Base-by-base conservation (phyloP, 768 basidiomycete genomes). In the Candolleomyces efflorescens region DNA sequence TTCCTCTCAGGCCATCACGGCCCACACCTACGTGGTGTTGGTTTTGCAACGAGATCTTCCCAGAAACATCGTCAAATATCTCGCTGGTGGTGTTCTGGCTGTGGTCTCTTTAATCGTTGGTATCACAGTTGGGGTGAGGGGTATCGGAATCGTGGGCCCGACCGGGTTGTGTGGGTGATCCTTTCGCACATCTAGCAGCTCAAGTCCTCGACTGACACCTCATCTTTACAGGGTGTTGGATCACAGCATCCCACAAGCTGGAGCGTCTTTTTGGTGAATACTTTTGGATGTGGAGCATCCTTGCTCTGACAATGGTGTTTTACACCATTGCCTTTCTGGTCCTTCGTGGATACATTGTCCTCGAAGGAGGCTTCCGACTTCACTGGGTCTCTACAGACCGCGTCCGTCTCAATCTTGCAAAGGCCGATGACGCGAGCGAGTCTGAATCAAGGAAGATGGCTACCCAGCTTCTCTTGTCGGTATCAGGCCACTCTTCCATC, bases 231-330 rank as follows among this genome's bases (percentile, higher is more conserved):
- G 59, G 59, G 59, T 60, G 59, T 20, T 60, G 54, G 54, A 60
- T 60, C 47, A 20, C 27, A 22, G 1, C 6, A 11, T 3, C 17
- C 20, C 23, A 48, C 18, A 12, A 20, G 5, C 13, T 5, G 17
- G 38, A 17, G 17, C 47, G 52, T 24, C 27, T 60, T 18, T 17
- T 56, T n/a, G 18, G 47, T 0, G 48, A 55, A 18, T 60, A 60
- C 18, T 11, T 60, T 4, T 60, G 54, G 54, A 60, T 60, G 59
- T 60, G 59, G 59, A 43, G 39, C 13, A 56, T 56, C n/a, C 38
- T 39, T 2, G 22, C 55, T 10, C 10, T 55, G 17, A 60, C 54
- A 13, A 24, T 36, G 2, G 50, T 60, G 6, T 15, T 44, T 6
- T 60, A 60, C 20, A 48, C 6, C 1, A 20, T 60, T 17, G 50